These are phyloP conservation scores for Stephania japonica DNA, from an alignment of 164 flowering plant species.

Conservation along the genomic window DNA sequence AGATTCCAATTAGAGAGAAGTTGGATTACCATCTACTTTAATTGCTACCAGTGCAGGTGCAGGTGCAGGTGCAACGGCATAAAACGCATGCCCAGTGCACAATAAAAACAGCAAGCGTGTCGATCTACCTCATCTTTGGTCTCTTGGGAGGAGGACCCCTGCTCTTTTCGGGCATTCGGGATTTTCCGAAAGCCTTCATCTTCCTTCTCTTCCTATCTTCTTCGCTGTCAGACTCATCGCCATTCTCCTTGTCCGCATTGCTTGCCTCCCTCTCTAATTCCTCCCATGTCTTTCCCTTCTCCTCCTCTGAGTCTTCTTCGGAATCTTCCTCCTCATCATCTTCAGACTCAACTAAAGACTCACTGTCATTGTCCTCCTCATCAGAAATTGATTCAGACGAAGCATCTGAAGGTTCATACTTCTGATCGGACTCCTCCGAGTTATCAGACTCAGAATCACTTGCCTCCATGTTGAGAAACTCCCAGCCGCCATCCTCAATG, in stretches of 20 bases:
- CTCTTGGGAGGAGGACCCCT: constrained; percentile 39
- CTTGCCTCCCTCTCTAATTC: constrained; percentile 91
- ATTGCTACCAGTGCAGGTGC: no score
- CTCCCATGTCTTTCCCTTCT: constrained; percentile 85
- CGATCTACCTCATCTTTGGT: constrained; percentile 39
- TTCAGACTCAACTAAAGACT: constrained; percentile 77
- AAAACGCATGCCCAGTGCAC: no score
- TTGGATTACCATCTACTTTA: no score
- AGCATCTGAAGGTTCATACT: constrained; percentile 70
- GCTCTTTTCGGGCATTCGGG: constrained; percentile 34
- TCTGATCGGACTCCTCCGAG: constrained; percentile 67
- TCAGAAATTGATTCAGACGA: constrained; percentile 60
- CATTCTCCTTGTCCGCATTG: constrained; percentile 74
- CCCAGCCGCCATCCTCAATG: constrained; percentile 88
- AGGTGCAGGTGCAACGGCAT: neutral
- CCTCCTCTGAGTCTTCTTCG: constrained; percentile 68
- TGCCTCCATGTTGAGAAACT: constrained; percentile 74
- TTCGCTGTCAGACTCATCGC: constrained; percentile 76
- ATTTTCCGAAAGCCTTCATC: constrained; percentile 65
- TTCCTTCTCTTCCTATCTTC: constrained; percentile 69
- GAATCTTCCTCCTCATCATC: constrained; percentile 42
- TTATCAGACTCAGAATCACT: constrained; percentile 68
- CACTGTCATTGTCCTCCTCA: constrained; percentile 58
- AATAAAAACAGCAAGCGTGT: neutral
- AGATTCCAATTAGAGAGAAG: no score